Conservation (phyloP, 306 rosid genomes). For the Morella rubra region DNA sequence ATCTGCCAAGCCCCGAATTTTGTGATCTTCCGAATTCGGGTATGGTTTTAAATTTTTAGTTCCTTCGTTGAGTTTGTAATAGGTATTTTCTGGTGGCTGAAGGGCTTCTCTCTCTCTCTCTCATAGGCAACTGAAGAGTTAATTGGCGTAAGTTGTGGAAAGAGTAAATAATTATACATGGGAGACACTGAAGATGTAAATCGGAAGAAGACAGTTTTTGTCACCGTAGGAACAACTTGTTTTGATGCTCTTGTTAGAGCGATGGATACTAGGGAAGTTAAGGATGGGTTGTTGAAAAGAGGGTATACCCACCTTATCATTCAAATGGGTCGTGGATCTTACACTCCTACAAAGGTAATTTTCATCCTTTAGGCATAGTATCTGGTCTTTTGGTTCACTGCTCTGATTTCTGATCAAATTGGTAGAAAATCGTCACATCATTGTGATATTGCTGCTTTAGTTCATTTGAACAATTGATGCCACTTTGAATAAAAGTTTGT, state of each 20-base stretch:
- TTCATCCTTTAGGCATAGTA: neutral
- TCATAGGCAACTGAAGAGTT: neutral
- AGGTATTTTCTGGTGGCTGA: neutral
- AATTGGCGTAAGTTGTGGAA: neutral
- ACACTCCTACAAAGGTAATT: slow-evolving; percentile 64
- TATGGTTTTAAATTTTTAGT: neutral
- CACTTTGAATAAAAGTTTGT: neutral
- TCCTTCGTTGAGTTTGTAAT: neutral
- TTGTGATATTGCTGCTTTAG: neutral
- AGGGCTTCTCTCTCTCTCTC: too few relatives aligned
- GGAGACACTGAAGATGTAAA: slow-evolving; percentile 35
- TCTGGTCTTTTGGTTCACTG: neutral
- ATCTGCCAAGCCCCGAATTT: too few relatives aligned
- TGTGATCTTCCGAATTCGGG: too few relatives aligned
- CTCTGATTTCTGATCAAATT: neutral
- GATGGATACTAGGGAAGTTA: slow-evolving; percentile 46
- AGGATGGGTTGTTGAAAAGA: slow-evolving; percentile 50
- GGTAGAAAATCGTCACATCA: neutral
- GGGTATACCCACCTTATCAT: slow-evolving; percentile 75
- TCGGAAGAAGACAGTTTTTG: slow-evolving; percentile 51
- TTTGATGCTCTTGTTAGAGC: slow-evolving; percentile 77
- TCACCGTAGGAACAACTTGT: slow-evolving; percentile 80
- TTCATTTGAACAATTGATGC: neutral
- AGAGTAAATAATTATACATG: slow-evolving; percentile 21
- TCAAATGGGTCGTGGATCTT: slow-evolving; percentile 82